A percentile compares a stretch with the other conserved stretches of the same genome.
phyloP scores from a whole-genome alignment of 192 early-diverging fungal species.

The Chytriomyces sp. region DNA sequence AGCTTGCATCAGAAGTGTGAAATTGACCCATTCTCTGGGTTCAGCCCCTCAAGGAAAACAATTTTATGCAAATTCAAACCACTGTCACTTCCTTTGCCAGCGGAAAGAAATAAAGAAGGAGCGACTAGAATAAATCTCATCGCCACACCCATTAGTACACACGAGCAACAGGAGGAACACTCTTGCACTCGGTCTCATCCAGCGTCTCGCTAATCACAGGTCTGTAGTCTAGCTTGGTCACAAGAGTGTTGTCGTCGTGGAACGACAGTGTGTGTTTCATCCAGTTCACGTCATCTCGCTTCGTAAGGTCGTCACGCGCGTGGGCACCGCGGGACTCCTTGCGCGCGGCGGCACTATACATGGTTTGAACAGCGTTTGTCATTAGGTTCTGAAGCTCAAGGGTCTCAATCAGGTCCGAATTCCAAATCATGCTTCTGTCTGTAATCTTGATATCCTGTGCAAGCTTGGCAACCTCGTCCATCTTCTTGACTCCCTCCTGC shows the following conservation, averaged over 20 bases:
- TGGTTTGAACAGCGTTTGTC: constrained; percentile 90
- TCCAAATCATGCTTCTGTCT: constrained; percentile 97
- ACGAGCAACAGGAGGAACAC: constrained; percentile 85
- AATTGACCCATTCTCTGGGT: no score
- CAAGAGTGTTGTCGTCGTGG: constrained; percentile 78
- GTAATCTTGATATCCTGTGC: constrained; percentile 84
- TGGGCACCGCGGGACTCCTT: constrained; percentile 99
- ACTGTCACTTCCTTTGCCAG: no score
- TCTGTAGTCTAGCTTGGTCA: constrained; percentile 82
- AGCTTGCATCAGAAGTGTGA: no score
- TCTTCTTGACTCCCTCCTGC: constrained; percentile 86
- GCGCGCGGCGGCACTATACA: constrained; percentile 79
- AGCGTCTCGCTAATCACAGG: constrained; percentile 78
- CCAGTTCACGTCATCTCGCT: constrained; percentile 91
- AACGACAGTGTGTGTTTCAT: constrained; percentile 99
- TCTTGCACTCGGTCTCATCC: constrained; percentile 91
- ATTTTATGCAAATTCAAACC: no score
- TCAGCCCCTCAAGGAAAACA: no score
- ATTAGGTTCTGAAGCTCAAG: constrained; percentile 98
- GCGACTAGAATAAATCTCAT: no score
- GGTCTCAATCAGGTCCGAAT: constrained; percentile 95
- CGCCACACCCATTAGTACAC: no score
- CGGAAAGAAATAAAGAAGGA: no score
- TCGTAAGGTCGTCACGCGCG: constrained; percentile 90
- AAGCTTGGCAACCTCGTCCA: constrained; percentile 78